Base-by-base conservation (phyloP, 2,329 filamentous ascomycete species). In the Calonectria henricotiae region DNA sequence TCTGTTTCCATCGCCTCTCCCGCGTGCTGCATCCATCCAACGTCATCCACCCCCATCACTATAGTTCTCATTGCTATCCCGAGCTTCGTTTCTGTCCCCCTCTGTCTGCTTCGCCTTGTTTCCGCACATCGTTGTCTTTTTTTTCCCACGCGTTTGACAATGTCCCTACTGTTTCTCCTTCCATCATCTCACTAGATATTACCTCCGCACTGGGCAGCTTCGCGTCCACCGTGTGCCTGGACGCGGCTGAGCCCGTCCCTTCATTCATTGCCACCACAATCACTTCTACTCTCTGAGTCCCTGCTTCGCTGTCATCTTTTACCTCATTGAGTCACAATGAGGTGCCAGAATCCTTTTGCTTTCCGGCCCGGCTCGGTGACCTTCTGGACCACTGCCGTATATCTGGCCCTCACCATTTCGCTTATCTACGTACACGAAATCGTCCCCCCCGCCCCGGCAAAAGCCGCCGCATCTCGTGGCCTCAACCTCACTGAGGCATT, bases 401-500 rank as follows among this genome's bases (percentile, higher is more conserved):
- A 98, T 83, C 86, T 96, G 67, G 93, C 92, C 66, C 84, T 98
- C 58, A 84, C 94, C 78, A 89, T 94, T 47, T 91, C 91, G 69
- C 86, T 95, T 64, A 84, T 96, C 67, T 86, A 92, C 76, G 86
- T 95, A 72, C 93, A 97, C 79, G 91, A 94, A 82, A 89, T 89
- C 32, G 92, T 97, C 9, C 93, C 96, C 5, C 79, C 88, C 23
- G 87, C 90, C 61, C 92, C 93, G 20, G 20, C 0, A 82, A 80
- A 3, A 85, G 86, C 64, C 71, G 75, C 83, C 11, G 83, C 83
- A 6, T 88, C 79, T 85, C 75, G 74, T 9, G 95, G 94, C 20
- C 84, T 97, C 77, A 94, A 98, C 78, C 84, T 98, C 64, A 92
- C 92, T 2, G 91, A 97, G 82, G 94, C 96, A 43, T 98, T 95